Conservation (phyloP, 208 protist species). For the Leishmania lainsoni region DNA sequence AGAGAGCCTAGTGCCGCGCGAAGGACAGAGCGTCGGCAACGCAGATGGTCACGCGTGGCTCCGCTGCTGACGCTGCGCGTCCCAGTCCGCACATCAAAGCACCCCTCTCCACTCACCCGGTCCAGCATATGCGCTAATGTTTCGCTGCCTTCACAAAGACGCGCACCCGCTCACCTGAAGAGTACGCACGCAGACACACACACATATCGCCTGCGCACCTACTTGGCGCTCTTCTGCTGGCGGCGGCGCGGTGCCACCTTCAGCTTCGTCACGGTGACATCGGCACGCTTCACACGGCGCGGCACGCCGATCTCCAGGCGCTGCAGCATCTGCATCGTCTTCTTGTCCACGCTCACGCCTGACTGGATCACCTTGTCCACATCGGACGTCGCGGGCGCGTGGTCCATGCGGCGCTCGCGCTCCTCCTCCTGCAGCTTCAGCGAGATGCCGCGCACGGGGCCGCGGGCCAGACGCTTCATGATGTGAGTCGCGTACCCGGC, state of each 20-base stretch:
- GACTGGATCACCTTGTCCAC: conserved; percentile 88
- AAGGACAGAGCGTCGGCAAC: not conserved
- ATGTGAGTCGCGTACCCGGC: conserved; percentile 99
- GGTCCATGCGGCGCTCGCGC: conserved; percentile 99
- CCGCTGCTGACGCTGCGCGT: not conserved
- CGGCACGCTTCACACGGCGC: conserved; percentile 58
- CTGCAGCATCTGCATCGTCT: conserved; percentile 87
- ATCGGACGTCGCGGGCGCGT: conserved; percentile 95
- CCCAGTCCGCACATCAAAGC: not conserved
- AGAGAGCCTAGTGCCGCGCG: no score
- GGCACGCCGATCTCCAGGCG: conserved; percentile 86
- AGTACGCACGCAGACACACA: not conserved
- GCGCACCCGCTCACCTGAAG: not conserved
- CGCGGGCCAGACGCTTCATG: conserved; percentile 98
- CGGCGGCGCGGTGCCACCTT: conserved; percentile 98
- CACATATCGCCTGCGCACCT: not conserved
- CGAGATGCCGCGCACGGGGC: conserved; percentile 99
- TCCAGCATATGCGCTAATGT: no score
- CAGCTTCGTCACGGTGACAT: conserved; percentile 96
- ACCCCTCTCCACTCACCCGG: not conserved
- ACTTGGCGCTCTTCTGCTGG: conserved; percentile 97
- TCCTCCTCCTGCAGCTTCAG: conserved; percentile 99
- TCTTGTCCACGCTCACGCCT: conserved; percentile 89
- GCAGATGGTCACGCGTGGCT: not conserved
- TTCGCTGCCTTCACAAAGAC: not conserved